Percentiles rank a stretch among this genome's conserved stretches.
Evolutionary conservation across 805 yeast genomes (phyloP).

Genomic region (Saccharomycopsis fibuligera): DNA sequence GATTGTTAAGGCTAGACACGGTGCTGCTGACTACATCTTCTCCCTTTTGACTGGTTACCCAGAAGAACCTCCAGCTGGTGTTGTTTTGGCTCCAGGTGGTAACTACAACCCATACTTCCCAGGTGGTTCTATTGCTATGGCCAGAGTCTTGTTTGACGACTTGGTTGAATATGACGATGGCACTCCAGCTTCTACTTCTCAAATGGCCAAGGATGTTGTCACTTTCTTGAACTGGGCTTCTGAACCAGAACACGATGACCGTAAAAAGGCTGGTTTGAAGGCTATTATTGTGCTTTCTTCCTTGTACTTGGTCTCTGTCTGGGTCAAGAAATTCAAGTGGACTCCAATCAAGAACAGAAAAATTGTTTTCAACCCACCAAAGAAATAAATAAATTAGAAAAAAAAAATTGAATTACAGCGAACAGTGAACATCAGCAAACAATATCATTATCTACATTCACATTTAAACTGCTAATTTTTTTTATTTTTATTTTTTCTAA

Average conservation of each 20-base stretch:
- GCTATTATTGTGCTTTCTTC: slow-evolving; percentile 76
- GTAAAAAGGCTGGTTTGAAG: slow-evolving; percentile 94
- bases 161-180: slow-evolving; percentile 98
- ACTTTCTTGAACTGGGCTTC: slow-evolving; percentile 97
- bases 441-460: background rate
- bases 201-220: slow-evolving; percentile 98
- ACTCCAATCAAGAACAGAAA: slow-evolving; percentile 91
- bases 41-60: slow-evolving; percentile 96
- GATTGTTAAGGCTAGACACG: slow-evolving; percentile 98
- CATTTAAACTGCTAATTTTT: too few relatives aligned
- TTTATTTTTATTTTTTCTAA: too few relatives aligned
- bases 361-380: slow-evolving; percentile 89
- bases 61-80: slow-evolving; percentile 98
- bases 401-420: background rate
- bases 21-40: slow-evolving; percentile 93
- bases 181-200: slow-evolving; percentile 96
- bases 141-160: slow-evolving; percentile 94
- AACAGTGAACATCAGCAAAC: too few relatives aligned
- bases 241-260: slow-evolving; percentile 97
- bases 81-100: slow-evolving; percentile 81
- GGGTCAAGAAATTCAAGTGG: slow-evolving; percentile 99
- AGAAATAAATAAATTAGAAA: slow-evolving; percentile 33
- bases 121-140: slow-evolving; percentile 99
- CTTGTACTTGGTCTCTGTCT: slow-evolving; percentile 73
- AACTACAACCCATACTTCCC: slow-evolving; percentile 99